Base-by-base conservation (phyloP, 73 alveolate species). In the Paramecium primaurelia region DNA sequence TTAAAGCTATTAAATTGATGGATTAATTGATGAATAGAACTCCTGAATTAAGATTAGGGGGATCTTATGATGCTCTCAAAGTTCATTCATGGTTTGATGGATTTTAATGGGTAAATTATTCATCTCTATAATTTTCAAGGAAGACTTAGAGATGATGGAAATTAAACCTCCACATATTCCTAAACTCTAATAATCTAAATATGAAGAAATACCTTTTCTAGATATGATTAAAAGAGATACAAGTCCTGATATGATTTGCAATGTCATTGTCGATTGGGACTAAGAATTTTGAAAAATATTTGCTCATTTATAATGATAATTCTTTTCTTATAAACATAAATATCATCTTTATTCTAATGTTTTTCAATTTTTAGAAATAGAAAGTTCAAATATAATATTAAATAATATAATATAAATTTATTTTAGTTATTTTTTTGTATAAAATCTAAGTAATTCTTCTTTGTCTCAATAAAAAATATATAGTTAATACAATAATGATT, bases 21-120 rank as follows among this genome's bases (percentile, higher is more conserved):
- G 94, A 89, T 89, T 49, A 89, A 89, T 34, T 89, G 49, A 18
- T 89, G 47, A 71, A 77, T 45, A 38, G 38, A 32, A 83, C 88
- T 1, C 94, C 94, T 28, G 94, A 89, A 42, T 47, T 89, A 25
- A 77, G 94, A 32, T 64, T 89, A 22, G 94, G 94, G 4, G 94
- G 94, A 71, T 71, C 92, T 1, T 89, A 47, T 22, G 94, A 64
- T 20, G 94, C 94, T 11, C 92, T 89, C 16, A 89, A 89, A 89
- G 94, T 83, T 69, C 94, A 89, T 69, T 42, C 94, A 11, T 89
- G 94, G 94, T 89, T 89, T 58, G 94, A 89, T 22, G 37, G 54
- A 40, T 89, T 89, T 60, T 34, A 77, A 20, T 89, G 94, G 94
- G 94, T 75, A 75, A 14, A 38, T 18, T 3, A 34, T 38, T 16